Conservation (phyloP, 2,329 filamentous ascomycete genomes). For the Teratosphaeria destructans region DNA sequence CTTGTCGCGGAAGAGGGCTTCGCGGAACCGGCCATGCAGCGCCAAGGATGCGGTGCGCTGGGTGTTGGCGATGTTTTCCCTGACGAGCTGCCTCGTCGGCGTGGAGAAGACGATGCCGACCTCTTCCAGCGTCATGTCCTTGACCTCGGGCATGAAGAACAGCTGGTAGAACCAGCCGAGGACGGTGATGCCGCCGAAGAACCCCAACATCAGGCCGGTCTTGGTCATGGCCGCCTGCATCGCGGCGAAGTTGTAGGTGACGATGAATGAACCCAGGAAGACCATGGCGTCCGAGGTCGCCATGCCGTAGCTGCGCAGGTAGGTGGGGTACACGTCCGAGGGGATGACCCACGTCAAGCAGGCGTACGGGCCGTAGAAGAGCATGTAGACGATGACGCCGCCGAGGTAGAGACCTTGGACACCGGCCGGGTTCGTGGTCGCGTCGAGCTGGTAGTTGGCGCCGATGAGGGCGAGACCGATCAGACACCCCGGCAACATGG, state of each 20-base stretch:
- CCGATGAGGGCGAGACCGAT: constrained; percentile 58
- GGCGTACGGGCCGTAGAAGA: constrained; percentile 48
- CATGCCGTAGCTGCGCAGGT: constrained; percentile 64
- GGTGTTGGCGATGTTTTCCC: constrained; percentile 44
- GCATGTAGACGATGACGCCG: constrained; percentile 58
- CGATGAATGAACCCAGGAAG: constrained; percentile 61
- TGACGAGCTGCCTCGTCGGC: constrained; percentile 53
- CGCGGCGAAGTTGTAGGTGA: constrained; percentile 63
- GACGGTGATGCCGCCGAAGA: constrained; percentile 64
- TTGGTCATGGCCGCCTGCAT: constrained; percentile 60
- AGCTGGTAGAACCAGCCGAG: constrained; percentile 63
- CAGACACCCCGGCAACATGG: constrained; percentile 63
- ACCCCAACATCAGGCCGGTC: constrained; percentile 57
- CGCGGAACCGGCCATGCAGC: neutral
- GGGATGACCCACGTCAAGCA: constrained; percentile 30
- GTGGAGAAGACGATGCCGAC: constrained; percentile 58
- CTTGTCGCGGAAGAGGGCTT: neutral
- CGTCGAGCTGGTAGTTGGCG: constrained; percentile 48
- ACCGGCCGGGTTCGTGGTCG: constrained; percentile 13
- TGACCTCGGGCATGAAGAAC: constrained; percentile 60
- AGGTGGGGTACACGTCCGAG: constrained; percentile 61
- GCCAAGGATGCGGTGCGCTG: neutral
- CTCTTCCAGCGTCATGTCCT: constrained; percentile 58
- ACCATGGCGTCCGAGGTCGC: constrained; percentile 57
- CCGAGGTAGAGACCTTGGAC: constrained; percentile 51